Base-by-base conservation (phyloP, 108 stramenopile species). In the Skeletonema tropicum region DNA sequence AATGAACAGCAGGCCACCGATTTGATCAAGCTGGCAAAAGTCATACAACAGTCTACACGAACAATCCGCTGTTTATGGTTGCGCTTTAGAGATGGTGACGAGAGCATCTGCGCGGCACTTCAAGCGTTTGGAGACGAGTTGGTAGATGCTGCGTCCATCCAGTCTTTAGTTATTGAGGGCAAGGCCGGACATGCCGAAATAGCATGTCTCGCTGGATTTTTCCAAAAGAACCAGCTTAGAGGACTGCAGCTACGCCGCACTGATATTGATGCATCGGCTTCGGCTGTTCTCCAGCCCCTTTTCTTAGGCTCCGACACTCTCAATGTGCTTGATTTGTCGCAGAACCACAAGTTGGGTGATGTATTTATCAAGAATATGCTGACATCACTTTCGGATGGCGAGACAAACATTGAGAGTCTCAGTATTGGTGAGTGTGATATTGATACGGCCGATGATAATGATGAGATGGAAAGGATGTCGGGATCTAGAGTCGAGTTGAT, bases 41-140 rank as follows among this genome's bases (percentile, higher is more conserved):
- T 60, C 29, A 71, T 79, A 23, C 57, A 49, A 0, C 66, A 80
- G 35, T 52, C 79, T 8, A 36, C 61, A 41, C 26, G 78, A 39
- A 15, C 59, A 10, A 65, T 79, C 46, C 70, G 70, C 10, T 79
- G 70, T 57, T 45, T 79, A 15, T 79, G 78, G 78, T 45, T 79
- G 32, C 71, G 78, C 14, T 79, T 79, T 57, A 32, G 39, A 36
- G 78, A 61, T 21, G 71, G 71, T 12, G 78, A 79, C 21, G 71
- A 79, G 35, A 72, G 78, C 39, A 60, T 73, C 19, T 32, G 11
- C 14, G 63, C 71, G 13, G 59, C 66, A 10, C 58, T 79, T 49
- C 33, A 48, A 38, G 57, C 71, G 17, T 73, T 79, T 58, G 78
- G 78, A n/a, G 35, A 60, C 25, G 78, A 72, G 48, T 60, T 79